These are phyloP conservation scores for Trichoderma pleuroti DNA, from an alignment of 2,329 filamentous ascomycete species.

Conservation along the genomic window DNA sequence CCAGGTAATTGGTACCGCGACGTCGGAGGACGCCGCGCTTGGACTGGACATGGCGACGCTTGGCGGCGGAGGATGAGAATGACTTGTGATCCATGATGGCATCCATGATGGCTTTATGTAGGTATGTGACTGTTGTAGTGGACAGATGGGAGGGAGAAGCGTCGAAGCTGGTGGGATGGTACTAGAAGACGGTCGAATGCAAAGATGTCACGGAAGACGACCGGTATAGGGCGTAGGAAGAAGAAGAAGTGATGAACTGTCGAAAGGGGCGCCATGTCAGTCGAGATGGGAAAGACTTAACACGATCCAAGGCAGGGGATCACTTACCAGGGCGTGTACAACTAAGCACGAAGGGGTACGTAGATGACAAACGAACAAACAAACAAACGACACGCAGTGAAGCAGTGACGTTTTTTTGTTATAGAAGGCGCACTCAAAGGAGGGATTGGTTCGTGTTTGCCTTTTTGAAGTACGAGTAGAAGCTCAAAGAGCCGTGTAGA, in stretches of 20 bases:
- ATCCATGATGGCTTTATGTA: conserved; percentile 11
- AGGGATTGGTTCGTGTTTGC: background rate
- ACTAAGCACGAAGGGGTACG: background rate
- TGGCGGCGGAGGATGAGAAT: background rate
- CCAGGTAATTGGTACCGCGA: conserved; percentile 29
- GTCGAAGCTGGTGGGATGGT: background rate
- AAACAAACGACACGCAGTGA: background rate
- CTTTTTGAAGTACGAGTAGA: background rate
- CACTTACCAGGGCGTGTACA: conserved; percentile 2
- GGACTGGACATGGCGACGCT: conserved; percentile 15
- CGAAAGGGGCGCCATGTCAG: conserved; percentile 6
- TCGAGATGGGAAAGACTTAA: conserved; percentile 7
- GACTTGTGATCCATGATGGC: conserved; percentile 13
- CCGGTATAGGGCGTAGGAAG: conserved; percentile 12
- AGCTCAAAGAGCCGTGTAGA: conserved; percentile 15
- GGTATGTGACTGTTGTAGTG: background rate
- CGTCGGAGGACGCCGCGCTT: conserved; percentile 19
- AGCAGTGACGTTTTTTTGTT: background rate
- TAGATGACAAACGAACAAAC: background rate
- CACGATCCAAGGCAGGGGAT: background rate
- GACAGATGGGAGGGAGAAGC: background rate
- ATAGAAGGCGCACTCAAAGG: conserved; percentile 7
- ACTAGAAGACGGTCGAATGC: conserved; percentile 5
- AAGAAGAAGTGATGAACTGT: conserved; percentile 7
- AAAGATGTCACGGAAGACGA: conserved; percentile 1